Percentiles rank a stretch among this genome's conserved stretches.
These are phyloP conservation scores for Cordyceps farinosa DNA, from an alignment of 2,329 filamentous ascomycete species.

Conservation along the genomic window DNA sequence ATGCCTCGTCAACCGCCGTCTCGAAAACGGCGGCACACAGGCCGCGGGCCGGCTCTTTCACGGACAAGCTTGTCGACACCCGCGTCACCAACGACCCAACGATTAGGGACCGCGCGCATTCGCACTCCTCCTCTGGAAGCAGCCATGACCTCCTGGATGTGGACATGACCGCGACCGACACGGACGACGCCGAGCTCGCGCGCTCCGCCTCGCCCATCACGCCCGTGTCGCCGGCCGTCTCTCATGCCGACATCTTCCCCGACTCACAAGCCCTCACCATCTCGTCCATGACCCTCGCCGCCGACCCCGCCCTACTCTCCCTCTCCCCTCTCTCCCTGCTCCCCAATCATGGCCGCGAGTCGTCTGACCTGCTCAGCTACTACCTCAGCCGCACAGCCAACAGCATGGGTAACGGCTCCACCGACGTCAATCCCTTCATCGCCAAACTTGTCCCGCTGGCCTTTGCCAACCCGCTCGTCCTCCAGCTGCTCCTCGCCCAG, in stretches of 20 bases:
- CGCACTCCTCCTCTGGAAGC: conserved; percentile 13
- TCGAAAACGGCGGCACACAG: neutral
- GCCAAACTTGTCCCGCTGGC: conserved; percentile 44
- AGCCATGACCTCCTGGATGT: neutral
- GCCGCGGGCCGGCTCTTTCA: neutral
- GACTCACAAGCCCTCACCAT: conserved; percentile 1
- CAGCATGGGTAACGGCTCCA: conserved; percentile 47
- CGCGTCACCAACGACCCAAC: neutral
- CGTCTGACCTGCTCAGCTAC: conserved; percentile 40
- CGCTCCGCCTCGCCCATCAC: neutral
- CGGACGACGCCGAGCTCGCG: neutral
- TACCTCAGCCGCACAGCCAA: conserved; percentile 42
- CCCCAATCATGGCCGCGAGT: conserved; percentile 13
- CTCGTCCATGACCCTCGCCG: neutral
- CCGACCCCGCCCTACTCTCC: conserved; percentile 20
- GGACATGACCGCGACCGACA: neutral
- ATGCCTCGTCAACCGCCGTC: neutral
- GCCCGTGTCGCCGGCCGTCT: neutral
- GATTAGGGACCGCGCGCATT: neutral
- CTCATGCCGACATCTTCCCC: neutral
- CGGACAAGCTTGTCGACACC: neutral
- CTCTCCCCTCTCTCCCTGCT: conserved; percentile 28
- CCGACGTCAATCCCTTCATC: conserved; percentile 43
- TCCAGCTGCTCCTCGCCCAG: conserved; percentile 46
- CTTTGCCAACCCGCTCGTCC: conserved; percentile 42